Conservation (phyloP, 1,284 basidiomycete species). For the Dichomitus squalens region DNA sequence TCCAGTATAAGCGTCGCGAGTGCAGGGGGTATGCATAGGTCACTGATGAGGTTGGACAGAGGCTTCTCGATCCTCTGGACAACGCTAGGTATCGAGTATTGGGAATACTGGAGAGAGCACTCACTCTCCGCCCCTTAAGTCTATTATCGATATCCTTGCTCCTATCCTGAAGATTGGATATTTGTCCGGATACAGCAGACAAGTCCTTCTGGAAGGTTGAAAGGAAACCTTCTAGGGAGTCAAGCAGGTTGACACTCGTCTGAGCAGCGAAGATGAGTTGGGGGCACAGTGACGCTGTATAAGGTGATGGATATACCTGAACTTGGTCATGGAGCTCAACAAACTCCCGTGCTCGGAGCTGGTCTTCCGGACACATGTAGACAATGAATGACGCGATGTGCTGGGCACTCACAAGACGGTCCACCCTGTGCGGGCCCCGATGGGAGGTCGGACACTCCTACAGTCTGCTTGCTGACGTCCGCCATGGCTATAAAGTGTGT, state of each 20-base stretch:
- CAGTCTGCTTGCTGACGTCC: background rate
- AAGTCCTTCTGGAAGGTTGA: conserved; percentile 96
- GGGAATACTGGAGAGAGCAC: conserved; percentile 23
- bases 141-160: conserved; percentile 89
- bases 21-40: conserved; percentile 82
- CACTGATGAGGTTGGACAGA: conserved; percentile 77
- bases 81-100: too few species aligned
- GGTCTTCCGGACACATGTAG: conserved; percentile 28
- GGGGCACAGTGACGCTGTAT: conserved; percentile 1
- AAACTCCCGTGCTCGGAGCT: conserved; percentile 63
- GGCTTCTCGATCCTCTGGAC: conserved; percentile 85
- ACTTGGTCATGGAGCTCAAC: conserved; percentile 86
- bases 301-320: conserved; percentile 39
- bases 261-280: conserved; percentile 33
- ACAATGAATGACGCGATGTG: background rate
- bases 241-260: conserved; percentile 78
- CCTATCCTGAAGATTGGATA: conserved; percentile 88
- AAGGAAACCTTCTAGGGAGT: conserved; percentile 87
- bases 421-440: background rate
- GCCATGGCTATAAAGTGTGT: background rate
- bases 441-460: background rate
- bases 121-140: conserved; percentile 80
- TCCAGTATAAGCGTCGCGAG: conserved; percentile 85
- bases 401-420: conserved; percentile 16
- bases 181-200: conserved; percentile 92